These are phyloP conservation scores for Pseudogymnoascus sp. DNA, from an alignment of 2,329 filamentous ascomycete species.

Conservation along the genomic window DNA sequence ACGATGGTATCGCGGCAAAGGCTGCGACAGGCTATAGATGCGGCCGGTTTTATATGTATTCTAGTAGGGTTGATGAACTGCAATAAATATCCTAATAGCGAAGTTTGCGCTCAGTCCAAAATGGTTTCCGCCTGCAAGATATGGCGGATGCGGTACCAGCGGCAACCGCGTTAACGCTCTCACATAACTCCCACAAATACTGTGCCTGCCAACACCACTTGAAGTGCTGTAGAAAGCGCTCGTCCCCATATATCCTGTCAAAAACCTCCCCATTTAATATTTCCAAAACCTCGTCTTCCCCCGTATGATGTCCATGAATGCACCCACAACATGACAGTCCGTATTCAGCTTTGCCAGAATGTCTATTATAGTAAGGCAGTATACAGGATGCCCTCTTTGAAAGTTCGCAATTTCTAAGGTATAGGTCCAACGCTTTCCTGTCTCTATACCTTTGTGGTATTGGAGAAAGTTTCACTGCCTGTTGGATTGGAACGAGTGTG, in stretches of 20 bases:
- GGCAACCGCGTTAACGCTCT: too few species aligned
- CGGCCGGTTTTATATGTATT: neutral
- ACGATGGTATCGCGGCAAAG: neutral
- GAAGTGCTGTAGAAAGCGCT: neutral
- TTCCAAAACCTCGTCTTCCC: too few species aligned
- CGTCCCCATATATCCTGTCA: neutral
- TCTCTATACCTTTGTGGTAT: too few species aligned
- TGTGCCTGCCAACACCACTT: neutral
- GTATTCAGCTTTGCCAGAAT: neutral
- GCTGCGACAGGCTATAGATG: neutral
- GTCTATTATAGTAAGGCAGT: neutral
- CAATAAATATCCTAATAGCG: too few species aligned
- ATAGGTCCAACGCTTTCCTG: neutral
- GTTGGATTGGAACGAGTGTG: neutral
- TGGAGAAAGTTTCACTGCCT: neutral
- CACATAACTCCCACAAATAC: neutral
- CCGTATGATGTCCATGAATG: neutral
- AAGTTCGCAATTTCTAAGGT: too few species aligned
- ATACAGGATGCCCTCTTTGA: neutral
- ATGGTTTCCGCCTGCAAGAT: too few species aligned
- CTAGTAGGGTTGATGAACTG: too few species aligned
- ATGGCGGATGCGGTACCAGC: too few species aligned
- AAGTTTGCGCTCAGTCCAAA: too few species aligned
- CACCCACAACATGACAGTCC: neutral
- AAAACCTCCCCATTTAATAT: too few species aligned